Percentiles rank a stretch among this genome's conserved stretches.
Evolutionary conservation across 148 eudicot species (phyloP).

Genomic region (Rhododendron mucronatum): DNA sequence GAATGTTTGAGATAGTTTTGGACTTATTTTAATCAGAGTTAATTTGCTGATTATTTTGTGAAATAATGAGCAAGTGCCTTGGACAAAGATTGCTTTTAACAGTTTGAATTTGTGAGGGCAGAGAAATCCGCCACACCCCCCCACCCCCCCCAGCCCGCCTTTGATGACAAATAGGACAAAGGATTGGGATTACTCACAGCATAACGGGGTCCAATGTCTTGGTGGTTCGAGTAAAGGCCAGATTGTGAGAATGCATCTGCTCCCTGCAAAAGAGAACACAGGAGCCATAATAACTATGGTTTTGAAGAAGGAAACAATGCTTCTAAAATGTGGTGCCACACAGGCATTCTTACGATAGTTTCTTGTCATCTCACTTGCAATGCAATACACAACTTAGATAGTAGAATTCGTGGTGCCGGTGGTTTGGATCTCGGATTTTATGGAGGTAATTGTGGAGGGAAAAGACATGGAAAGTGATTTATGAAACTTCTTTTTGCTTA

Average conservation of each 20-base stretch:
- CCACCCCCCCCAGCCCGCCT: background rate
- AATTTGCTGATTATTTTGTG: background rate
- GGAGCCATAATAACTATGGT: background rate
- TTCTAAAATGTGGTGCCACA: background rate
- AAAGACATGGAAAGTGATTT: background rate
- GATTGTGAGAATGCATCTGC: constrained; percentile 95
- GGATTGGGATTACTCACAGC: constrained; percentile 52
- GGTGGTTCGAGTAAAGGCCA: constrained; percentile 96
- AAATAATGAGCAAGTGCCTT: background rate
- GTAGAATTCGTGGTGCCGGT: background rate
- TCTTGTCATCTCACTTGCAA: background rate
- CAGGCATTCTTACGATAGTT: background rate
- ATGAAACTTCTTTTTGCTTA: background rate
- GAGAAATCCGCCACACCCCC: background rate
- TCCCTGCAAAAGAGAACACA: constrained; percentile 49
- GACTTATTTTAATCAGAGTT: background rate
- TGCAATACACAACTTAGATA: background rate
- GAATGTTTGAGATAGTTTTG: background rate
- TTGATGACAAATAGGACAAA: constrained; percentile 6
- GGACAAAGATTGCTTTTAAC: background rate
- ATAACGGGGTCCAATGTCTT: constrained; percentile 96
- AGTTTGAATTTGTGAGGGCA: background rate
- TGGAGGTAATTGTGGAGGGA: background rate
- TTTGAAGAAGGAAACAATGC: background rate
- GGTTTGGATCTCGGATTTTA: background rate